Conservation (phyloP, 2,329 filamentous ascomycete genomes). For the Aspergillus tubingensis region DNA sequence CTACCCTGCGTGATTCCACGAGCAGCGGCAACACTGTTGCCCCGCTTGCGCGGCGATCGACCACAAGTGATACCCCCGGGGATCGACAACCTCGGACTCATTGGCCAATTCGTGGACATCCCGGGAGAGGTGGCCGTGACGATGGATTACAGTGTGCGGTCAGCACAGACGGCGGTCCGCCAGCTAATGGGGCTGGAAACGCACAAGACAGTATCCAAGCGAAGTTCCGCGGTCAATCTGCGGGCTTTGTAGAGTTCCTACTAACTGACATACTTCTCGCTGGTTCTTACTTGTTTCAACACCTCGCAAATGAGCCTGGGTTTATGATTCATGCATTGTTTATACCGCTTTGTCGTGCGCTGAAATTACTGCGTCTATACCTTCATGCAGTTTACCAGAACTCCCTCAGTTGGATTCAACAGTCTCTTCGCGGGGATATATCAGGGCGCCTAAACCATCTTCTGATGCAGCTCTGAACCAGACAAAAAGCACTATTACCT, state of each 20-base stretch:
- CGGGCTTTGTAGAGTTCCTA: not conserved
- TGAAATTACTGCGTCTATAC: no score
- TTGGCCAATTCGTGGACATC: constrained; percentile 27
- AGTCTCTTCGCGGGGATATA: no score
- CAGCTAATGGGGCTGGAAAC: constrained; percentile 18
- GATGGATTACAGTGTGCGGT: constrained; percentile 23
- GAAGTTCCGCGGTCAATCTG: constrained; percentile 2
- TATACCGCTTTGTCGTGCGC: no score
- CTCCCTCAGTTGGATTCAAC: no score
- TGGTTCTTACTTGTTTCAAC: no score
- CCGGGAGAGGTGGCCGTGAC: constrained; percentile 15
- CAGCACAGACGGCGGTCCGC: constrained; percentile 25
- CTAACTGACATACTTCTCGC: no score
- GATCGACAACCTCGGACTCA: constrained; percentile 18
- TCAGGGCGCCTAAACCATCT: no score
- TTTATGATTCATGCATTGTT: no score
- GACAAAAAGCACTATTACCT: no score
- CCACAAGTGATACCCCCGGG: constrained; percentile 36
- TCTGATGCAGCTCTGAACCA: no score
- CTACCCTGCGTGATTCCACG: constrained; percentile 47
- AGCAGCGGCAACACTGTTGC: constrained; percentile 41
- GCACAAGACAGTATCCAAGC: constrained; percentile 5
- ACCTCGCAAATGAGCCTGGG: no score
- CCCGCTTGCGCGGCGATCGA: constrained; percentile 38
- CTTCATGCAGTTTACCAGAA: no score